Conservation (phyloP, 331 rosid genomes). For the Cucumis variabilis region DNA sequence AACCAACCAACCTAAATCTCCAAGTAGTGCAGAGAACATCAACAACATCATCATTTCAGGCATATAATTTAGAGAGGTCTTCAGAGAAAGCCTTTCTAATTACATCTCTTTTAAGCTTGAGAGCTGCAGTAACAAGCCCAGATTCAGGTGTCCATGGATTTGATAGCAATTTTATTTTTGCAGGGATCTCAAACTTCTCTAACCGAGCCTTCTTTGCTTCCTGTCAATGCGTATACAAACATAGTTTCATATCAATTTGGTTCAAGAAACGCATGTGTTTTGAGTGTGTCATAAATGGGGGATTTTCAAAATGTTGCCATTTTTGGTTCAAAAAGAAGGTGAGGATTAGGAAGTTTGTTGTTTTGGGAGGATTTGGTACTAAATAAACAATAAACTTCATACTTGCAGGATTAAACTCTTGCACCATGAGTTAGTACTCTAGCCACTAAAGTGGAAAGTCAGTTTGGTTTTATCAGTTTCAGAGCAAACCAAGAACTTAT, state of each 20-base stretch:
- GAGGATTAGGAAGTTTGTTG: neutral
- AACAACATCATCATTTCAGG: conserved; percentile 19
- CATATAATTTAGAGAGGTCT: conserved; percentile 67
- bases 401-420: too few species aligned
- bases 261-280: neutral
- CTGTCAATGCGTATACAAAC: conserved; percentile 44
- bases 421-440: too few species aligned
- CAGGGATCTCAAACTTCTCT: conserved; percentile 89
- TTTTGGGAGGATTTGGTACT: neutral
- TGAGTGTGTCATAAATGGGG: neutral
- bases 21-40: neutral
- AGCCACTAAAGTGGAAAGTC: too few species aligned
- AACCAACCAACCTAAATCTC: conserved; percentile 10
- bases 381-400: neutral
- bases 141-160: conserved; percentile 90
- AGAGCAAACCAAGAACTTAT: too few species aligned
- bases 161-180: conserved; percentile 69
- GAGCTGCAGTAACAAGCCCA: conserved; percentile 95
- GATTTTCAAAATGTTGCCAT: neutral
- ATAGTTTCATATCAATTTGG: conserved; percentile 7
- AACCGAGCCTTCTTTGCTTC: conserved; percentile 83
- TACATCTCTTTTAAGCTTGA: conserved; percentile 90
- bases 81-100: conserved; percentile 72
- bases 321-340: neutral
- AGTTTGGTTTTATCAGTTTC: too few species aligned